phyloP scores from a whole-genome alignment of 2,329 filamentous ascomycete species.

The Penicillium oxalicum region DNA sequence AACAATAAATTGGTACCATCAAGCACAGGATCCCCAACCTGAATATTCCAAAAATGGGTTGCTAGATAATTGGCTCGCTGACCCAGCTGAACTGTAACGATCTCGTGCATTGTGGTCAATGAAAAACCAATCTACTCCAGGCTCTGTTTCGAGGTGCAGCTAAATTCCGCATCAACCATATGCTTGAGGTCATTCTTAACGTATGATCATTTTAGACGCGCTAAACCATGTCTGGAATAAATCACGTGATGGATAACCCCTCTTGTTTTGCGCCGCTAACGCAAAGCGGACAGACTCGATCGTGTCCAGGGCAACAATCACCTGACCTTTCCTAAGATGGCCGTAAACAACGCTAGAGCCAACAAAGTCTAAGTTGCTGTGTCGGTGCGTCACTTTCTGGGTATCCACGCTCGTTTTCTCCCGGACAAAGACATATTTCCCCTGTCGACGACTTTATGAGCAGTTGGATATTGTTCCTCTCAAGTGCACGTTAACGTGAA shows the following conservation, averaged over 20 bases:
- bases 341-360: conserved; percentile 22
- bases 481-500: conserved; percentile 1
- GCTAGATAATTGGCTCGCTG: conserved; percentile 88
- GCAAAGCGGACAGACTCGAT: not conserved
- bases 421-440: conserved; percentile 4
- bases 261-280: conserved; percentile 1
- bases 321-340: conserved; percentile 20
- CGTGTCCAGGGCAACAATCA: conserved; percentile 32
- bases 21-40: conserved; percentile 54
- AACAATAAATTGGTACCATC: not conserved
- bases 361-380: conserved; percentile 5
- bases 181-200: not conserved
- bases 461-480: conserved; percentile 5
- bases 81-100: conserved; percentile 88
- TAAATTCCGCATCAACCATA: conserved; percentile 1
- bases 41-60: conserved; percentile 96
- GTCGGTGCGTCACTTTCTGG: conserved; percentile 27
- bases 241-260: conserved; percentile 17
- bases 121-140: not conserved
- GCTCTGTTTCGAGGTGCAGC: conserved; percentile 4
- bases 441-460: conserved; percentile 14
- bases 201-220: conserved; percentile 1
- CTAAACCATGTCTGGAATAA: too few species aligned
- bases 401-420: conserved; percentile 19
- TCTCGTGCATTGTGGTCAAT: conserved; percentile 69